Conservation (phyloP, 1,284 basidiomycete species). For the Cerrena zonata region DNA sequence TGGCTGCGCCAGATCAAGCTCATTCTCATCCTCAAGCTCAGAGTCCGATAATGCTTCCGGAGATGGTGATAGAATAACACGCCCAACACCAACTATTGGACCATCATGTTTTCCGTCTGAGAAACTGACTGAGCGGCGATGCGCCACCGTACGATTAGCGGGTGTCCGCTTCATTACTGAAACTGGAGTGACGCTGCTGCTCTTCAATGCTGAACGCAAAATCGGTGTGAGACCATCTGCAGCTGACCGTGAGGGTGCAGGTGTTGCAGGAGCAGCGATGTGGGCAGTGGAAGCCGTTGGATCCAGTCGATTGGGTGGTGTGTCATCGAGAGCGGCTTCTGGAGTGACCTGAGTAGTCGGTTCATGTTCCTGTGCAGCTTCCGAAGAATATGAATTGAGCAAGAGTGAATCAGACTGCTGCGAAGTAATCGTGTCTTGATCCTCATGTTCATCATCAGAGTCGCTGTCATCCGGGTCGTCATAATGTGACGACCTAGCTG, state of each 20-base stretch:
- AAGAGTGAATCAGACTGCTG: slow-evolving; percentile 5
- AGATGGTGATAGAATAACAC: slow-evolving; percentile 28
- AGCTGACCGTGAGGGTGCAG: slow-evolving; percentile 10
- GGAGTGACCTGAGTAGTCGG: slow-evolving; percentile 3
- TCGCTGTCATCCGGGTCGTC: slow-evolving; percentile 18
- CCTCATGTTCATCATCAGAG: slow-evolving; percentile 15
- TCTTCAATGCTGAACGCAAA: slow-evolving; percentile 54
- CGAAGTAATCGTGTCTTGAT: slow-evolving; percentile 13
- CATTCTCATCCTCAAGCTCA: slow-evolving; percentile 30
- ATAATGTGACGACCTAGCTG: slow-evolving; percentile 8
- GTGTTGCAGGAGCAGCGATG: slow-evolving; percentile 18
- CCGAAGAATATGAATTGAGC: not conserved
- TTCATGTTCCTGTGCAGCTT: not conserved
- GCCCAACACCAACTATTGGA: slow-evolving; percentile 64
- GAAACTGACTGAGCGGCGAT: slow-evolving; percentile 84
- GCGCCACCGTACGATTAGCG: slow-evolving; percentile 25
- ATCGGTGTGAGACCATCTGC: slow-evolving; percentile 35
- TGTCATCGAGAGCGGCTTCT: slow-evolving; percentile 9
- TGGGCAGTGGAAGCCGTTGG: slow-evolving; percentile 10
- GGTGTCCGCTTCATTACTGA: slow-evolving; percentile 58
- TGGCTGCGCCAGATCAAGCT: slow-evolving; percentile 12
- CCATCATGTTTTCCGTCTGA: slow-evolving; percentile 85
- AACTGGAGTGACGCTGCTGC: slow-evolving; percentile 43
- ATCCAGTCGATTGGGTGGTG: slow-evolving; percentile 17
- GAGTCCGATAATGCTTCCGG: slow-evolving; percentile 25